phyloP scores from a whole-genome alignment of 1,284 basidiomycete species.

The Phellinidium pouzarii region DNA sequence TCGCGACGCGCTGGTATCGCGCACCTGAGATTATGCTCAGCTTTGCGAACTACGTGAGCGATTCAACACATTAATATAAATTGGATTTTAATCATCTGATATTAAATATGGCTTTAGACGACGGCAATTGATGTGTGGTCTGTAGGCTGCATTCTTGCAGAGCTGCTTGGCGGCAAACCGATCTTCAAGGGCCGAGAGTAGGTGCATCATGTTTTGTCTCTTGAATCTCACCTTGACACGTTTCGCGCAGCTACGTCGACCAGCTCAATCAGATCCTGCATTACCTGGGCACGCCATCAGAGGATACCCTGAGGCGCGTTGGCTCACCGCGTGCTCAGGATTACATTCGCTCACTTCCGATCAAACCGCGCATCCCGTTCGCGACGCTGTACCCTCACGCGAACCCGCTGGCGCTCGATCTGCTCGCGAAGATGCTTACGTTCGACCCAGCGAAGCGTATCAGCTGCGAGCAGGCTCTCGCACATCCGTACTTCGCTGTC shows the following conservation, averaged over 20 bases:
- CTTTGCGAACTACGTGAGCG: slow-evolving; percentile 87
- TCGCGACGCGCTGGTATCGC: slow-evolving; percentile 96
- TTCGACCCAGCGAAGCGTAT: slow-evolving; percentile 97
- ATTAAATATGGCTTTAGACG: slow-evolving; percentile 37
- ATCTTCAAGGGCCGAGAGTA: slow-evolving; percentile 98
- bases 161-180: slow-evolving; percentile 92
- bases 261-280: slow-evolving; percentile 98
- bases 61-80: too few relatives aligned
- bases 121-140: slow-evolving; percentile 96
- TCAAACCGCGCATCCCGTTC: slow-evolving; percentile 92
- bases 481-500: slow-evolving; percentile 89
- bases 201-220: slow-evolving; percentile 5
- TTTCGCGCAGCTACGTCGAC: slow-evolving; percentile 76
- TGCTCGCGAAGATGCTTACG: slow-evolving; percentile 86
- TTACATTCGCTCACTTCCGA: slow-evolving; percentile 96
- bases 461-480: slow-evolving; percentile 91
- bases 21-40: slow-evolving; percentile 97
- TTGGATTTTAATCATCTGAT: slow-evolving; percentile 4
- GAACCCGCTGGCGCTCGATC: slow-evolving; percentile 89
- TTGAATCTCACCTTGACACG: slow-evolving; percentile 8
- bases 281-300: slow-evolving; percentile 93
- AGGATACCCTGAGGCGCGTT: slow-evolving; percentile 92
- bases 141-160: slow-evolving; percentile 96
- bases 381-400: slow-evolving; percentile 88
- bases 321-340: slow-evolving; percentile 93